Conservation (phyloP, 805 yeast genomes). For the Suhomyces sp. region DNA sequence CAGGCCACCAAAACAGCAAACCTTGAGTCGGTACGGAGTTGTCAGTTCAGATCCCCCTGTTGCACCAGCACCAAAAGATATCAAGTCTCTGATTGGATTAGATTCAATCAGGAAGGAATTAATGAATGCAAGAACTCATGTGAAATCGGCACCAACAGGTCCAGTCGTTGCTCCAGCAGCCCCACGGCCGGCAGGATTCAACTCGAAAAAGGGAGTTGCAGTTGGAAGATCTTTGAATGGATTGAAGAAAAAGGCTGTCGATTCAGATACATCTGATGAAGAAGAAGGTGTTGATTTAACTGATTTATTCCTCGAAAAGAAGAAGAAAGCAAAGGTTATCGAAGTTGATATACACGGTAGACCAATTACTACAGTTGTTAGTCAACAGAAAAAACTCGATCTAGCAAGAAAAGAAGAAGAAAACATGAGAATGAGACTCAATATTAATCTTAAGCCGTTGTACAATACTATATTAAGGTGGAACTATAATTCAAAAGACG, state of each 20-base stretch:
- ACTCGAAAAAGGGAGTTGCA: slow-evolving; percentile 25
- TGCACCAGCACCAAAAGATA: slow-evolving; percentile 34
- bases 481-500: slow-evolving; percentile 62
- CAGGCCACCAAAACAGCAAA: slow-evolving; percentile 33
- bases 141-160: slow-evolving; percentile 15
- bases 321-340: slow-evolving; percentile 33
- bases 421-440: slow-evolving; percentile 73
- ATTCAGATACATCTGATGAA: slow-evolving; percentile 36
- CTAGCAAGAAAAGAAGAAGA: slow-evolving; percentile 58
- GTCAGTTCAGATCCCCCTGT: slow-evolving; percentile 30
- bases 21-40: slow-evolving; percentile 36
- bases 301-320: slow-evolving; percentile 39
- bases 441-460: slow-evolving; percentile 74
- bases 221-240: slow-evolving; percentile 41
- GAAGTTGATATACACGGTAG: slow-evolving; percentile 47
- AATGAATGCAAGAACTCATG: slow-evolving; percentile 18
- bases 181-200: slow-evolving; percentile 56
- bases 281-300: slow-evolving; percentile 40
- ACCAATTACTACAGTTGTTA: slow-evolving; percentile 23
- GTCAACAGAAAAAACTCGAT: slow-evolving; percentile 26
- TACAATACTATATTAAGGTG: slow-evolving; percentile 70
- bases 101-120: slow-evolving; percentile 37
- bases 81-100: slow-evolving; percentile 30
- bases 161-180: slow-evolving; percentile 42
- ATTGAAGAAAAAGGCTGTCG: slow-evolving; percentile 28